Base-by-base conservation (phyloP, 2,329 filamentous ascomycete genomes). In the Fusarium duplospermum region DNA sequence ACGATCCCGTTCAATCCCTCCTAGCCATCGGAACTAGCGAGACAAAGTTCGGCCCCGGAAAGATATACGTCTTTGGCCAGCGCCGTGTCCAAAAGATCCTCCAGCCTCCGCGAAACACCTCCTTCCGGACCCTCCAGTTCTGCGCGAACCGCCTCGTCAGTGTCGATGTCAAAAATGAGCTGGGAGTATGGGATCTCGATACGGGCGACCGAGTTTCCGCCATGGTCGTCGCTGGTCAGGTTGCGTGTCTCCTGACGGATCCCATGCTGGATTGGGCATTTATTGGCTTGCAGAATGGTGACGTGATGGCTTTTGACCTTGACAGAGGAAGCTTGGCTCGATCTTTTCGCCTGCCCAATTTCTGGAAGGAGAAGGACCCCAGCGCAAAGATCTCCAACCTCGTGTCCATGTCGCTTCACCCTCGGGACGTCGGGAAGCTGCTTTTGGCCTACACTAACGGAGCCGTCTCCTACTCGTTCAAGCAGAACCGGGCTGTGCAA, bases 191-290 rank as follows among this genome's bases (percentile, higher is more conserved):
- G 88, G 93, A 96, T 66, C 87, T 98, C 27, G 90, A 93, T 72
- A 89, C 90, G 0, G 93, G 91, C 76, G 87, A 87, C 64, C 87
- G 92, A 64, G 75, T 94, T 42, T 89, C 91, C 29, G 91, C 90
- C 36, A 93, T 95, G 80, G 90, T 93, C 5, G 92, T 94, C 11
- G 93, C 94, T 0, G 95, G 94, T 7, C 88, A 91, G 58, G 93
- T 95, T 22, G 92, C 90, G 16, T 89, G 90, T 35, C 81, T 98
- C 78, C 88, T 93, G 66, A 95, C 93, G 9, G 96, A 99, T 81
- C 94, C 96, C 1, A 94, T 94, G 84, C 87, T 99, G 69, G 96
- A 99, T 82, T 99, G 97, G 91, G 94, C 93, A 40, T 93, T 99
- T 71, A 86, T 98, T 52, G 96, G 95, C 14, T 85, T 95, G 71